These are phyloP conservation scores for Fusarium goolgardi DNA, from an alignment of 2,329 filamentous ascomycete species.

Conservation along the genomic window DNA sequence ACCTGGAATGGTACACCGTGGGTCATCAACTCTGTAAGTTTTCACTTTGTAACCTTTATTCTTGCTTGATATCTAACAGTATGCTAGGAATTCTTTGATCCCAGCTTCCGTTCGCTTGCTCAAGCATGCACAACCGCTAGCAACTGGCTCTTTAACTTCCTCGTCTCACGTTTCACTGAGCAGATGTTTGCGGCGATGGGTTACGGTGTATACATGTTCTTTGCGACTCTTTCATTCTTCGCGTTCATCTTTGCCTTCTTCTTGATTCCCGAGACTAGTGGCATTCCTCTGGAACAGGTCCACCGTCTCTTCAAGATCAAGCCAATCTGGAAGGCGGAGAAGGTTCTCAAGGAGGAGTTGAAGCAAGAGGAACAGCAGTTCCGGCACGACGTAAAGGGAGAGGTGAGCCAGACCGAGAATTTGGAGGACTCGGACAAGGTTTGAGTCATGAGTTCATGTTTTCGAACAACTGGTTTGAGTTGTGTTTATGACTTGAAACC, in stretches of 20 bases:
- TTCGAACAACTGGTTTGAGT: background rate
- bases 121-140: conserved; percentile 68
- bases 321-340: conserved; percentile 42
- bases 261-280: conserved; percentile 65
- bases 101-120: conserved; percentile 56
- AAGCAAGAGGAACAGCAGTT: conserved; percentile 39
- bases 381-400: conserved; percentile 38
- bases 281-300: conserved; percentile 63
- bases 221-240: conserved; percentile 61
- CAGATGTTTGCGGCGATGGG: conserved; percentile 58
- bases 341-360: conserved; percentile 37
- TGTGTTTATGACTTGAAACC: background rate
- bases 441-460: background rate
- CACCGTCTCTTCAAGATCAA: conserved; percentile 59
- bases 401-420: conserved; percentile 22
- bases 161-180: conserved; percentile 57
- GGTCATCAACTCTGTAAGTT: conserved; percentile 54
- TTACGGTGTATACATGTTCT: conserved; percentile 67
- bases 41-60: fast-evolving
- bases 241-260: conserved; percentile 63
- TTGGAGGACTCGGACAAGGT: conserved; percentile 1
- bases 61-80: background rate
- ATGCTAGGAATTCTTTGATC: conserved; percentile 63
- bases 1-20: conserved; percentile 72
- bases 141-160: conserved; percentile 69